Conservation (phyloP, 2,329 filamentous ascomycete genomes). For the Xylariaceae sp. region DNA sequence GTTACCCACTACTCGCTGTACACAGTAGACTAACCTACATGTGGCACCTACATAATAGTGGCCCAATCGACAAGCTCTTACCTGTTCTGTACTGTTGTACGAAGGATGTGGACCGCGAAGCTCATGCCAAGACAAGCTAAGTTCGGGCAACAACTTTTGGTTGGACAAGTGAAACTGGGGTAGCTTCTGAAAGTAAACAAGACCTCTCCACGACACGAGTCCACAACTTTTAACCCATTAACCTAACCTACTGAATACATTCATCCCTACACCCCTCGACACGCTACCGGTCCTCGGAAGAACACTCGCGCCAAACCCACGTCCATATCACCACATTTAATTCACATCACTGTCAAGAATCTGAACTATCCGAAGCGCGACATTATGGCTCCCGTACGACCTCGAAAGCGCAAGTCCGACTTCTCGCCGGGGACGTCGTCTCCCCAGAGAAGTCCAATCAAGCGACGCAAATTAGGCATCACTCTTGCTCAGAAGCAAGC, state of each 20-base stretch:
- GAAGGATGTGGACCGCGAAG: conserved; percentile 4
- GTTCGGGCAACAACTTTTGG: conserved; percentile 1
- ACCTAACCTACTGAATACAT: no score
- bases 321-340: no score
- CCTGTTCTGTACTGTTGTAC: not conserved
- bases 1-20: no score
- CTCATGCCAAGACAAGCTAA: no score
- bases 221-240: no score
- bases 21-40: no score
- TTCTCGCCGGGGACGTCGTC: conserved; percentile 28
- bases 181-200: conserved; percentile 18
- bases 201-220: conserved; percentile 11
- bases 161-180: conserved; percentile 7
- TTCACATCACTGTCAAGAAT: no score
- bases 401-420: conserved; percentile 41
- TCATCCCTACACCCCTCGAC: no score
- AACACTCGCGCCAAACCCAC: no score
- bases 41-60: not conserved
- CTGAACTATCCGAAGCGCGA: not conserved
- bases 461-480: conserved; percentile 56
- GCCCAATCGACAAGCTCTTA: no score
- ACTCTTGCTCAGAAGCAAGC: conserved; percentile 74
- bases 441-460: conserved; percentile 53
- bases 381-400: conserved; percentile 24
- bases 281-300: no score